Base-by-base conservation (phyloP, 768 basidiomycete genomes). In the Auricularia cornea region DNA sequence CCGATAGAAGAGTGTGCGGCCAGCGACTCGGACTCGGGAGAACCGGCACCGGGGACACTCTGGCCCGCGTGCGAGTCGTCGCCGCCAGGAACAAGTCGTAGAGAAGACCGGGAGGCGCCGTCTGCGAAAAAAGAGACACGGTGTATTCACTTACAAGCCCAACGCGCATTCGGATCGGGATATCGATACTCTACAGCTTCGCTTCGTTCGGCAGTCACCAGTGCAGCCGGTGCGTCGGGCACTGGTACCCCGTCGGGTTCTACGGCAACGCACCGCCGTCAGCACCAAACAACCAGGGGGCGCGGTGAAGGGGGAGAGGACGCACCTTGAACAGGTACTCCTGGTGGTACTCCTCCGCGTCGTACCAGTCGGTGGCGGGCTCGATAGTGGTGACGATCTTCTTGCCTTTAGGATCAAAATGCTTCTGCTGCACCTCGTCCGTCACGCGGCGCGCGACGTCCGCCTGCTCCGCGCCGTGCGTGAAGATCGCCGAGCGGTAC, bases 401-500 rank as follows among this genome's bases (percentile, higher is more conserved):
- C 76, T 83, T 67, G 32, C 84, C 85, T 65, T 83, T 85, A 18
- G 87, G 84, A 6, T 84, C 84, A 68, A 89, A 95, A 72, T 95
- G 83, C 73, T 90, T 89, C 62, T 81, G 84, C 73, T 95, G 89
- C 2, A 98, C 84, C 72, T 95, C 89, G 38, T 81, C 81, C 0
- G 90, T 94, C 2, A 98, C 86, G 26, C 84, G 81, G 68, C 85
- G 79, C 3, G 94, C 96, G 63, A 85, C 83, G 35, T 78, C 71
- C 41, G 77, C 76, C 72, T 98, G 96, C 67, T 90, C 90, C 0
- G 82, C 79, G 0, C 84, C 82, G 68, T 89, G 77, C 16, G 84
- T 88, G 75, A 94, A 98, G 71, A 98, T 96, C 14, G 85, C 92
- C 1, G 94, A 94, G 59, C 96, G 92, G 72, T 98, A 98, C 75